Evolutionary conservation across 345 rosid species (phyloP).

Genomic region (Conringia planisiliqua): DNA sequence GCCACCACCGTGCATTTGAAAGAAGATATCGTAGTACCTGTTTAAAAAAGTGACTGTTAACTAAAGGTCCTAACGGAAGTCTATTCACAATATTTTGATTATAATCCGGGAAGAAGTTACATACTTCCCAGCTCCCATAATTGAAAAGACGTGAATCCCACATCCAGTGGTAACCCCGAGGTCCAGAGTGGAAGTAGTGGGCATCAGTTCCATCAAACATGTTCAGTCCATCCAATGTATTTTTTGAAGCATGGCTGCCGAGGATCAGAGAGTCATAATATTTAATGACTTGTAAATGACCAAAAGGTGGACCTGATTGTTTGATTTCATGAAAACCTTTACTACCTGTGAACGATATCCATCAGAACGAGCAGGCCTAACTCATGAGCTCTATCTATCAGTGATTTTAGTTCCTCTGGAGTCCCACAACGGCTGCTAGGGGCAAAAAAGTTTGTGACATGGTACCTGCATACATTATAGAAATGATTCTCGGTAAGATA

Average conservation of each 20-base stretch:
- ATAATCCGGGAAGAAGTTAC: slow-evolving; percentile 31
- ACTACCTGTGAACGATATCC: slow-evolving; percentile 97
- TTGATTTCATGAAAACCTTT: slow-evolving; percentile 4
- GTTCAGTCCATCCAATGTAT: slow-evolving; percentile 87
- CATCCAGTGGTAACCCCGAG: slow-evolving; percentile 93
- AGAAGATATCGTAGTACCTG: slow-evolving; percentile 87
- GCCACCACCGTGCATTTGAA: slow-evolving; percentile 99
- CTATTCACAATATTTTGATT: background rate
- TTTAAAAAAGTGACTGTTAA: slow-evolving; percentile 18
- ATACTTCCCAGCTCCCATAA: slow-evolving; percentile 98
- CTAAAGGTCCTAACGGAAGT: slow-evolving; percentile 2
- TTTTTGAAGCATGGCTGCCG: slow-evolving; percentile 88
- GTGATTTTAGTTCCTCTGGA: slow-evolving; percentile 90
- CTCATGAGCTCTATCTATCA: slow-evolving; percentile 92
- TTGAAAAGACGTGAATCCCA: slow-evolving; percentile 99
- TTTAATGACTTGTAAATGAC: slow-evolving; percentile 5
- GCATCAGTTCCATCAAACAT: slow-evolving; percentile 97
- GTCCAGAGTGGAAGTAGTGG: slow-evolving; percentile 90
- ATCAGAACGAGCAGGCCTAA: slow-evolving; percentile 89
- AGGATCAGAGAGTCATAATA: background rate
- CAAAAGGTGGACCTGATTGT: slow-evolving; percentile 10
- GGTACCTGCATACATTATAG: slow-evolving; percentile 62
- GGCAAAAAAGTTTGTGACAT: slow-evolving; percentile 89
- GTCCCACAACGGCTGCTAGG: slow-evolving; percentile 98
- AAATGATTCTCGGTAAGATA: slow-evolving; percentile 16